Evolutionary conservation across 2,329 filamentous ascomycete genomes (phyloP).

Genomic region (Trichophyton mentagrophytes): DNA sequence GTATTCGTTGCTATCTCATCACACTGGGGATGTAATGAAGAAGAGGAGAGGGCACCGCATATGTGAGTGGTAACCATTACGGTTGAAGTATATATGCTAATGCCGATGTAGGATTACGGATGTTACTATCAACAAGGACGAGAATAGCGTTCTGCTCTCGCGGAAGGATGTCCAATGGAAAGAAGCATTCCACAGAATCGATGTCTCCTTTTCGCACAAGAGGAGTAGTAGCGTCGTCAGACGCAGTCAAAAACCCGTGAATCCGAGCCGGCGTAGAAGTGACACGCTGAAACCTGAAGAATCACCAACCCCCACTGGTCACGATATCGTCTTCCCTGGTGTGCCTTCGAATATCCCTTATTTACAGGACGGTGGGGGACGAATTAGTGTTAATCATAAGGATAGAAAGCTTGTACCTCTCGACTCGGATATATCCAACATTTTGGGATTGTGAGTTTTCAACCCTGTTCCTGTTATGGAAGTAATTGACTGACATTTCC

Average conservation of each 20-base stretch:
- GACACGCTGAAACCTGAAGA: background rate
- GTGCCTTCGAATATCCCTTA: background rate
- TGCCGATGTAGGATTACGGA: background rate
- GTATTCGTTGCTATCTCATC: conserved; percentile 14
- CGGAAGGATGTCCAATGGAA: conserved; percentile 11
- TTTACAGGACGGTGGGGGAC: background rate
- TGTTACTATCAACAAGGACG: conserved; percentile 5
- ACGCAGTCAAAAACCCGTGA: background rate
- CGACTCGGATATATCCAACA: background rate
- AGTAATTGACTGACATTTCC: background rate
- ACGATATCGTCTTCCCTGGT: background rate
- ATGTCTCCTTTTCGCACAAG: conserved; percentile 12
- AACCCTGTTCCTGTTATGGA: background rate
- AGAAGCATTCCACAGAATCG: conserved; percentile 12
- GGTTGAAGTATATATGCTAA: background rate
- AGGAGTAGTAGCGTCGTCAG: background rate
- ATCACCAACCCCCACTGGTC: background rate
- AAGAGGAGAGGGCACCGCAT: conserved; percentile 14
- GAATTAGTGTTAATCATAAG: background rate
- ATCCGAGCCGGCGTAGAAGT: background rate
- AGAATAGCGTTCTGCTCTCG: conserved; percentile 7
- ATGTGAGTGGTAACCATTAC: conserved; percentile 8
- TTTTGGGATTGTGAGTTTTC: background rate
- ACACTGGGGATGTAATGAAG: conserved; percentile 14
- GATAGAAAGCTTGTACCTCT: background rate